Conservation (phyloP, 2,329 filamentous ascomycete genomes). For the Fusarium citri region DNA sequence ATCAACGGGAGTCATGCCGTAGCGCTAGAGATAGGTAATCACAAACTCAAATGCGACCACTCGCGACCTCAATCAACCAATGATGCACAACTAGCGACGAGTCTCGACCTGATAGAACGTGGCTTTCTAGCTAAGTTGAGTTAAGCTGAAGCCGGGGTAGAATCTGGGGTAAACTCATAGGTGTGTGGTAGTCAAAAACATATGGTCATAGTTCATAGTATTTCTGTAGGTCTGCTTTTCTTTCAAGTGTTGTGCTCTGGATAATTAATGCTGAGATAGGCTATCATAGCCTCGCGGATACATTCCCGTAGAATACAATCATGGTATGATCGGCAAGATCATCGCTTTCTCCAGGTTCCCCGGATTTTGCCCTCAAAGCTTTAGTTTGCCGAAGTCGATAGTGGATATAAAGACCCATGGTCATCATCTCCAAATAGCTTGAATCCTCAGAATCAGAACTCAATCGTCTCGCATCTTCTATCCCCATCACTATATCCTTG, state of each 20-base stretch:
- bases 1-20: conserved; percentile 3
- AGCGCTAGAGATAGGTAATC: background rate
- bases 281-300: conserved; percentile 16
- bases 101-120: conserved; percentile 11
- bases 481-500: background rate
- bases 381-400: background rate
- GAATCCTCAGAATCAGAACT: background rate
- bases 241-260: background rate
- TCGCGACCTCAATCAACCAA: background rate
- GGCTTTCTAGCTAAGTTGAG: background rate
- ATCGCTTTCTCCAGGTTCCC: background rate
- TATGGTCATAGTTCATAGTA: background rate
- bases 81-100: background rate
- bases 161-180: conserved; percentile 1
- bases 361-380: background rate
- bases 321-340: background rate
- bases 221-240: background rate
- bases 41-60: background rate
- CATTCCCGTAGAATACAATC: conserved; percentile 31
- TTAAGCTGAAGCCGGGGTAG: conserved; percentile 7
- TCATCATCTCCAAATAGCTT: background rate
- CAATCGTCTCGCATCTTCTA: background rate
- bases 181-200: background rate
- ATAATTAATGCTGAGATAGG: background rate
- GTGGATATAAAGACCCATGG: conserved; percentile 10